Evolutionary conservation across 192 early-diverging fungal species (phyloP), one percentile per base, ranked within the genome.

Genomic region (Entomortierella beljakovae): DNA sequence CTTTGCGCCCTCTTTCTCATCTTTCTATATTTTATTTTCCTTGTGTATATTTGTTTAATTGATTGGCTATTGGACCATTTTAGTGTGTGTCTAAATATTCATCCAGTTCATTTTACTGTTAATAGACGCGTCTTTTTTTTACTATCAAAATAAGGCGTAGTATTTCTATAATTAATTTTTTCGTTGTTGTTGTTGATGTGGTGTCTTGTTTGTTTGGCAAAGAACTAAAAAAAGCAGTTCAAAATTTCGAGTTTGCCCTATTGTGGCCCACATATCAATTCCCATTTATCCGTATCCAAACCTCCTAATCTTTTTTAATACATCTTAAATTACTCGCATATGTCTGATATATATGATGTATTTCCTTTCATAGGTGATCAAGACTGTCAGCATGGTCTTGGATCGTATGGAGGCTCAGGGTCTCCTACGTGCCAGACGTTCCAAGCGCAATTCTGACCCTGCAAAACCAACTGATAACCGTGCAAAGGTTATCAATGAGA

Each of bases 391-490:
- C 38, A 85, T 88, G 56, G 87, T 99, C 29, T 80, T 96, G 9
- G 89, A 94, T 46, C 85, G 87, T 25, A 86, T 99, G 52, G 92
- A 97, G 81, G 85, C 85, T 31, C 70, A 74, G 43, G 92, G 91
- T 13, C 56, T 89, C 31, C 80, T 90, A 20, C 67, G 52, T 57
- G 66, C 80, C 15, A 64, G 82, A 28, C 66, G 69, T 23, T 70
- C 68, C 29, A 75, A 84, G 53, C 77, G 82, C 54, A 76, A 71
- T 31, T 86, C 88, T 10, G 89, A 86, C 58, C 84, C 83, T 4
- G 77, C 68, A 55, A 80, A 82, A 50, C 93, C 97, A 37, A 89
- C 89, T 35, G 95, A 97, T 83, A 96, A 93, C 86, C 92, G 96
- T 26, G 92, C 95, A 57, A 91, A 91, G 54, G 86, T 94, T 22